A percentile compares a stretch with the other conserved stretches of the same genome.
phyloP scores from a whole-genome alignment of 2,329 filamentous ascomycete species.

The Rachicladosporium sp. region DNA sequence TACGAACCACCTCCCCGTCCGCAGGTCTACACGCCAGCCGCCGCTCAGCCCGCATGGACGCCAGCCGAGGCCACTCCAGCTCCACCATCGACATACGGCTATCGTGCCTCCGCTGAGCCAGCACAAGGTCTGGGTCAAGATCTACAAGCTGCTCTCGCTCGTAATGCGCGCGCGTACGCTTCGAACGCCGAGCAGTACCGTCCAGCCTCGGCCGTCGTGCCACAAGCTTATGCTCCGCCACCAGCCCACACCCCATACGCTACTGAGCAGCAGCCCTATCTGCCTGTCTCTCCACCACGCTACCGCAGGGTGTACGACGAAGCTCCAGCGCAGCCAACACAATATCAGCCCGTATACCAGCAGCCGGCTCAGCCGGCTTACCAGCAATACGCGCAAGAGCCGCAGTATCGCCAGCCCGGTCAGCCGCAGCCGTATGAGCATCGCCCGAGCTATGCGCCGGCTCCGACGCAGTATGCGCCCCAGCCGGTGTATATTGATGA shows the following conservation, averaged over 20 bases:
- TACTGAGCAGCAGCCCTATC: too few species aligned
- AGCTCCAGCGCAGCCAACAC: conserved; percentile 8
- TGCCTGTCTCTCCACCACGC: conserved; percentile 9
- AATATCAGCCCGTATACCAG: neutral
- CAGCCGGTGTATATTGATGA: conserved; percentile 22
- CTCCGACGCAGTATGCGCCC: conserved; percentile 7
- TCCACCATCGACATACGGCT: neutral
- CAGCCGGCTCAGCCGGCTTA: conserved; percentile 6
- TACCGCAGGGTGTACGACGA: conserved; percentile 16
- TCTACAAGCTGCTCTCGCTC: conserved; percentile 6
- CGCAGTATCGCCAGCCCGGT: neutral
- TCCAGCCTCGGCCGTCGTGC: too few species aligned
- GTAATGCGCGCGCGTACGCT: conserved; percentile 2
- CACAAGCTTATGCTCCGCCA: too few species aligned
- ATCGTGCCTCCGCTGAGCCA: conserved; percentile 4
- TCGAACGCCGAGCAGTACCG: conserved; percentile 1
- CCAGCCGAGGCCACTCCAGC: too few species aligned
- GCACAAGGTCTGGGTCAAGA: conserved; percentile 6
- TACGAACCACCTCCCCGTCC: too few species aligned
- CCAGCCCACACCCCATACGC: too few species aligned
- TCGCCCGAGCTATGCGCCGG: conserved; percentile 1
- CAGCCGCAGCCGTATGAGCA: conserved; percentile 5
- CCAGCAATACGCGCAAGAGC: too few species aligned
- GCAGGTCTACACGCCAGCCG: too few species aligned
- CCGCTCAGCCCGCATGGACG: too few species aligned